Evolutionary conservation across 1,284 basidiomycete genomes (phyloP).

Genomic region (Papiliotrema terrestris): DNA sequence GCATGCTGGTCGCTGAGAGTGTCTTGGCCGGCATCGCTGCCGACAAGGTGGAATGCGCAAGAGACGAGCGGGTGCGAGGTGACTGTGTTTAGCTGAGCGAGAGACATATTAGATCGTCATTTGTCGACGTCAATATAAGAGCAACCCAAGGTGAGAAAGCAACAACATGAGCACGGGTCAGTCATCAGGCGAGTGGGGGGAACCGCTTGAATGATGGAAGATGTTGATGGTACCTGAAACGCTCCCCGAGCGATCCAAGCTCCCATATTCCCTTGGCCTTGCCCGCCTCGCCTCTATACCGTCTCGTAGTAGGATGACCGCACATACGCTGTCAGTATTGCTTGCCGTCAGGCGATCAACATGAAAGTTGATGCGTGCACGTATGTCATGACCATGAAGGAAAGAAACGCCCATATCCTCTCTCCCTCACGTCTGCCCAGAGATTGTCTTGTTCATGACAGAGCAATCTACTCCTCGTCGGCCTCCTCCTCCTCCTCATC

Average conservation of each 20-base stretch:
- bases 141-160: neutral
- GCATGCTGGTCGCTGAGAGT: neutral
- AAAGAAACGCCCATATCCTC: neutral
- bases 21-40: neutral
- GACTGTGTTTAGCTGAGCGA: neutral
- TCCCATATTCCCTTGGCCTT: too few species aligned
- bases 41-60: neutral
- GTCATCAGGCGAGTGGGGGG: neutral
- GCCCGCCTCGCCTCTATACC: too few species aligned
- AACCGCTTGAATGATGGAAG: too few species aligned
- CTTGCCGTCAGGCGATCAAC: too few species aligned
- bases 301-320: too few species aligned
- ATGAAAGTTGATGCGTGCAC: neutral
- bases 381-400: constrained; percentile 3
- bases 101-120: neutral
- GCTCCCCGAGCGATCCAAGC: too few species aligned
- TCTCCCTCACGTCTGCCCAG: too few species aligned
- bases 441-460: too few species aligned
- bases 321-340: too few species aligned
- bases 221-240: too few species aligned
- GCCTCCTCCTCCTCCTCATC: constrained; percentile 54
- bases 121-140: neutral
- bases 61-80: neutral
- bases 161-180: neutral
- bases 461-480: constrained; percentile 47